phyloP scores from a whole-genome alignment of 78 protist species.

The Polysphondylium violaceum region DNA sequence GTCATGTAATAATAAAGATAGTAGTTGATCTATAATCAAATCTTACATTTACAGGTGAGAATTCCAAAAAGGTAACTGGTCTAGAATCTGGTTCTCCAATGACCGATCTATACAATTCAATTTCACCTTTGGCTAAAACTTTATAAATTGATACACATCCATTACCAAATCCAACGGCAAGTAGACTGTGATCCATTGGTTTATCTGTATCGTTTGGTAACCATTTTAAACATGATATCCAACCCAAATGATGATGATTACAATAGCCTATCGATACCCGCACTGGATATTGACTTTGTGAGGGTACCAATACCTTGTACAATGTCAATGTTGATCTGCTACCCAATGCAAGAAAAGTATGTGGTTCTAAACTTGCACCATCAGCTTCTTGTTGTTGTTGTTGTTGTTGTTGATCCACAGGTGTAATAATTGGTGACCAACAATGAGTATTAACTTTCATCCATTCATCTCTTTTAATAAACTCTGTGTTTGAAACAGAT shows the following conservation, averaged over 20 bases:
- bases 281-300: background rate
- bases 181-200: background rate
- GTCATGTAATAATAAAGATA: background rate
- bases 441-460: background rate
- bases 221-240: background rate
- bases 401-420: background rate
- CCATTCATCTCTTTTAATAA: constrained; percentile 14
- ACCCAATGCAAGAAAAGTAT: background rate
- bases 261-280: background rate
- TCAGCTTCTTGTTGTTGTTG: background rate
- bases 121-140: background rate
- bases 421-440: background rate
- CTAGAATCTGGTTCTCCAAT: constrained; percentile 7
- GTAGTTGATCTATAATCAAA: background rate
- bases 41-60: constrained; percentile 1
- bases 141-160: background rate
- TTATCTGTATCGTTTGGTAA: background rate
- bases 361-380: too few relatives aligned
- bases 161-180: background rate
- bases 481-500: constrained; percentile 5
- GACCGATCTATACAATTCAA: background rate
- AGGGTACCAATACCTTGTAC: background rate
- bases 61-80: background rate
- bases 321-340: background rate
- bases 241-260: background rate